A percentile compares a stretch with the other conserved stretches of the same genome.
Evolutionary conservation across 805 yeast genomes (phyloP).

Genomic region (Candida chauliodis): DNA sequence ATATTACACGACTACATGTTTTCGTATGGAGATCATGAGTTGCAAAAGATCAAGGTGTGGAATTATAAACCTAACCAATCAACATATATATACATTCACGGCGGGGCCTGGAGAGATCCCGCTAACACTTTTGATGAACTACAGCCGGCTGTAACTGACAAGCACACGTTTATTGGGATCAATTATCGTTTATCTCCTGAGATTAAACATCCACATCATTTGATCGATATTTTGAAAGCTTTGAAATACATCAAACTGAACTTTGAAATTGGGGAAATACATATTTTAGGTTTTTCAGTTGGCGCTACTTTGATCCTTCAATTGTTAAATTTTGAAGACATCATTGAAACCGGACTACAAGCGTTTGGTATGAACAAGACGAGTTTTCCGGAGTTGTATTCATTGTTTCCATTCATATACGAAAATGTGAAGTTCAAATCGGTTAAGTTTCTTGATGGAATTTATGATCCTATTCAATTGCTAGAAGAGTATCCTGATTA

Average conservation of each 20-base stretch:
- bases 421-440: conserved; percentile 1
- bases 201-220: conserved; percentile 57
- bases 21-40: conserved; percentile 29
- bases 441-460: conserved; percentile 59
- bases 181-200: conserved; percentile 71
- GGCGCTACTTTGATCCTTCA: conserved; percentile 71
- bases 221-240: conserved; percentile 51
- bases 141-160: conserved; percentile 13
- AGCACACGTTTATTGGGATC: conserved; percentile 24
- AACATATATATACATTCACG: conserved; percentile 64
- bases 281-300: conserved; percentile 69
- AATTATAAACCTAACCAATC: conserved; percentile 13
- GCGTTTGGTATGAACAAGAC: conserved; percentile 1
- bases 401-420: conserved; percentile 4
- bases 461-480: conserved; percentile 51
- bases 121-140: conserved; percentile 58
- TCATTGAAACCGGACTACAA: conserved; percentile 15
- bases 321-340: conserved; percentile 27
- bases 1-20: conserved; percentile 9
- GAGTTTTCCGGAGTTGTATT: conserved; percentile 1
- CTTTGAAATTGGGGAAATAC: conserved; percentile 11
- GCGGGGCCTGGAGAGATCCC: conserved; percentile 87
- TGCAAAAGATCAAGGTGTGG: conserved; percentile 29
- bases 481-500: conserved; percentile 62
- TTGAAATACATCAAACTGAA: conserved; percentile 23